Conservation (phyloP, 1,139 yeast species). For the Lodderomyces margitis region DNA sequence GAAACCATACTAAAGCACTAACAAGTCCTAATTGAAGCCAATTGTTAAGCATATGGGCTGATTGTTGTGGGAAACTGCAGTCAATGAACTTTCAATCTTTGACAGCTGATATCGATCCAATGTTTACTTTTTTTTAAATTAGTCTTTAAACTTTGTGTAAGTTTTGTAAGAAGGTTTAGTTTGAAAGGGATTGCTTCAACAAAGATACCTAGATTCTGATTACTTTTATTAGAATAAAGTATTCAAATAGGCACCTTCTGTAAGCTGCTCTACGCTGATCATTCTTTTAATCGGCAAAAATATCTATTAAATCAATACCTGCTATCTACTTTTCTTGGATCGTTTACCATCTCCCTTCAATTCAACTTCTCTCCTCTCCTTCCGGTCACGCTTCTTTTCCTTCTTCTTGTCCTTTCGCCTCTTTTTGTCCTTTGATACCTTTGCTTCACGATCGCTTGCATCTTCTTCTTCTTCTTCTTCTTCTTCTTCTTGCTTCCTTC, state of each 20-base stretch:
- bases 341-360: no score
- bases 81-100: neutral
- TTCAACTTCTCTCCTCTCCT: neutral
- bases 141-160: neutral
- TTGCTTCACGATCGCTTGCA: neutral
- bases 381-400: conserved; percentile 7
- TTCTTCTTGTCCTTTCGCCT: conserved; percentile 6
- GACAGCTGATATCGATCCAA: neutral
- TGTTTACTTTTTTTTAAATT: neutral
- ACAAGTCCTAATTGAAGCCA: neutral
- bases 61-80: neutral
- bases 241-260: neutral
- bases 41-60: neutral
- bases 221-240: neutral
- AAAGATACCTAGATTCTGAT: no score
- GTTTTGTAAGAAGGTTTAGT: no score
- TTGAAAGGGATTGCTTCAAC: no score
- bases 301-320: no score
- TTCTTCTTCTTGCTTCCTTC: conserved; percentile 13
- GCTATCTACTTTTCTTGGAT: no score
- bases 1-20: neutral
- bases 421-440: conserved; percentile 4
- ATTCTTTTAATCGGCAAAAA: no score
- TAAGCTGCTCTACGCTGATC: neutral
- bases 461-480: conserved; percentile 11